Conservation (phyloP, 1,284 basidiomycete genomes). For the Leccinum pachyderme region DNA sequence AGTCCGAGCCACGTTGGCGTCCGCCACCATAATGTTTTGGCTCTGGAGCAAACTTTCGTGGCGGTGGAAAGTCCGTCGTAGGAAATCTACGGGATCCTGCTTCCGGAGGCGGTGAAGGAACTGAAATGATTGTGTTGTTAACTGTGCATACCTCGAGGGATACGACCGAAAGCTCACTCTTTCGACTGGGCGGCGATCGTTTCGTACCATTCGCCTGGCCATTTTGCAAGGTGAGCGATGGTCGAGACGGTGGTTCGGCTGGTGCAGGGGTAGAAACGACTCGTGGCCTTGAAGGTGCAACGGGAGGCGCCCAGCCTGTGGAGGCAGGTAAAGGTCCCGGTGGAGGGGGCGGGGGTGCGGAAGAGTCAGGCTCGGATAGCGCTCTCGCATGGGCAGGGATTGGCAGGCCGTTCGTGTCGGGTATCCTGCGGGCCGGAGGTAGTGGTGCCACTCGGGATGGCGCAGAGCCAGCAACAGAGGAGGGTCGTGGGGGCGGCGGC, state of each 20-base stretch:
- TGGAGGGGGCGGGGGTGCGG: slow-evolving; percentile 38
- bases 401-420: slow-evolving; percentile 32
- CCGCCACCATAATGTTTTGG: slow-evolving; percentile 62
- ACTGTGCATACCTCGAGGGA: neutral
- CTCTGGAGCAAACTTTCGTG: slow-evolving; percentile 55
- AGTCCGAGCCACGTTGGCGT: slow-evolving; percentile 61
- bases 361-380: slow-evolving; percentile 30
- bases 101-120: slow-evolving; percentile 72
- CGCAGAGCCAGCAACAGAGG: slow-evolving; percentile 23
- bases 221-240: slow-evolving; percentile 2
- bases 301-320: slow-evolving; percentile 10
- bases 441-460: slow-evolving; percentile 30
- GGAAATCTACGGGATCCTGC: slow-evolving; percentile 70
- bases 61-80: slow-evolving; percentile 69
- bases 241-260: slow-evolving; percentile 20
- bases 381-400: slow-evolving; percentile 40
- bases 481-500: slow-evolving; percentile 36
- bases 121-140: slow-evolving; percentile 37
- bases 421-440: slow-evolving; percentile 30
- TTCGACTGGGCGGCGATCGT: slow-evolving; percentile 37
- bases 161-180: slow-evolving; percentile 44
- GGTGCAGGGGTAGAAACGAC: slow-evolving; percentile 22
- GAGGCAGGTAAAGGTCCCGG: slow-evolving; percentile 36
- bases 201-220: slow-evolving; percentile 30
- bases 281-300: slow-evolving; percentile 22